A percentile compares a stretch with the other conserved stretches of the same genome.
Evolutionary conservation across 2,329 filamentous ascomycete species (phyloP).

Genomic region (Drechslerella stenobrocha): DNA sequence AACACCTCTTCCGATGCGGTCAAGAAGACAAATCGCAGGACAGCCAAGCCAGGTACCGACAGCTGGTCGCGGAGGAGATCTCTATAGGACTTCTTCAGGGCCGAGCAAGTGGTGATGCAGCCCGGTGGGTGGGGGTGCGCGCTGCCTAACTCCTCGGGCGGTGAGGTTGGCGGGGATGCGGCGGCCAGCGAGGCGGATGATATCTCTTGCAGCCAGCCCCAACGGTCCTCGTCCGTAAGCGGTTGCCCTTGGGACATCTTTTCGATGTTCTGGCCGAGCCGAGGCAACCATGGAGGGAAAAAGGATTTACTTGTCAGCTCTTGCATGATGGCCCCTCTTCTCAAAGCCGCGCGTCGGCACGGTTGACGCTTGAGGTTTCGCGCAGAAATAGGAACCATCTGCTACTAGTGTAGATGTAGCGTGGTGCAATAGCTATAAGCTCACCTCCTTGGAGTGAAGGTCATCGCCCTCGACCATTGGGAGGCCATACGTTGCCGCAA

Average conservation of each 20-base stretch:
- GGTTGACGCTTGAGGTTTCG: not conserved
- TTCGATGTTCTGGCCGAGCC: conserved; percentile 69
- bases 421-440: conserved; percentile 2
- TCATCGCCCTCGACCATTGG: conserved; percentile 48
- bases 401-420: not conserved
- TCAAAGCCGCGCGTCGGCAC: too few species aligned
- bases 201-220: conserved; percentile 89
- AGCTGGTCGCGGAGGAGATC: conserved; percentile 35
- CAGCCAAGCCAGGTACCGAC: conserved; percentile 14
- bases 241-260: conserved; percentile 88
- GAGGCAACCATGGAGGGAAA: not conserved
- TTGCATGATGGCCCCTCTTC: not conserved
- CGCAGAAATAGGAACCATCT: not conserved
- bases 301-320: not conserved
- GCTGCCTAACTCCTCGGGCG: conserved; percentile 60
- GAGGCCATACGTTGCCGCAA: conserved; percentile 29
- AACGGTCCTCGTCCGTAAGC: conserved; percentile 88
- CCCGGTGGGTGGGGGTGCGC: conserved; percentile 65
- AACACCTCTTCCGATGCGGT: conserved; percentile 40
- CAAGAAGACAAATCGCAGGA: conserved; percentile 31
- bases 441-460: conserved; percentile 37
- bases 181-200: conserved; percentile 61
- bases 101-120: conserved; percentile 92
- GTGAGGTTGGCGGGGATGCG: conserved; percentile 15
- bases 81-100: conserved; percentile 66